Percentiles rank a stretch among this genome's conserved stretches.
phyloP scores from a whole-genome alignment of 306 rosid genomes.

The Calophaca sinica region DNA sequence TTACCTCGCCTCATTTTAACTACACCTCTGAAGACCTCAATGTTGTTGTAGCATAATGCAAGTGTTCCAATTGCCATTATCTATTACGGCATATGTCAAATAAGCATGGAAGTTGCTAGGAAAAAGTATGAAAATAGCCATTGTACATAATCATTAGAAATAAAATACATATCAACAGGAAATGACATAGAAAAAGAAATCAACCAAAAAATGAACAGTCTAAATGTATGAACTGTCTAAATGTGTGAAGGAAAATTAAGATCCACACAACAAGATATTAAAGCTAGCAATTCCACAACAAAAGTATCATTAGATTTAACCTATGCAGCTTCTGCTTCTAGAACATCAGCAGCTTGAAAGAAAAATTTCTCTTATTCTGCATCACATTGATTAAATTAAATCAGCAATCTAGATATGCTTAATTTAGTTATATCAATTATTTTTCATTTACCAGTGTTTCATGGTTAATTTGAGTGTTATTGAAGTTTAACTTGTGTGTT shows the following conservation, averaged over 20 bases:
- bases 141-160: slow-evolving; percentile 8
- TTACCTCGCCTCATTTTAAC: slow-evolving; percentile 99
- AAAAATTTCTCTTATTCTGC: background rate
- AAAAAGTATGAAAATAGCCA: slow-evolving; percentile 21
- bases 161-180: slow-evolving; percentile 26
- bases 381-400: slow-evolving; percentile 12
- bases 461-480: slow-evolving; percentile 2
- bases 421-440: slow-evolving; percentile 13
- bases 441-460: background rate
- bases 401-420: background rate
- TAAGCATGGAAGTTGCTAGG: slow-evolving; percentile 38
- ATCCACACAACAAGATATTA: background rate
- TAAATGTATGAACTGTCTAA: slow-evolving; percentile 21
- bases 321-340: slow-evolving; percentile 20
- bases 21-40: slow-evolving; percentile 90
- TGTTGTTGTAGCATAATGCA: slow-evolving; percentile 89
- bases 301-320: slow-evolving; percentile 29
- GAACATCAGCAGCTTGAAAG: slow-evolving; percentile 31
- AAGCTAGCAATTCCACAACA: slow-evolving; percentile 20
- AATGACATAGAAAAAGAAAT: slow-evolving; percentile 24
- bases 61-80: slow-evolving; percentile 97
- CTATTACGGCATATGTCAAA: slow-evolving; percentile 56
- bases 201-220: slow-evolving; percentile 7
- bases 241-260: background rate
- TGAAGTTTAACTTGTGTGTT: background rate